Evolutionary conservation across 2,329 filamentous ascomycete species (phyloP), one percentile per base, ranked within the genome.

Genomic region (Coleophoma eucalyptorum): DNA sequence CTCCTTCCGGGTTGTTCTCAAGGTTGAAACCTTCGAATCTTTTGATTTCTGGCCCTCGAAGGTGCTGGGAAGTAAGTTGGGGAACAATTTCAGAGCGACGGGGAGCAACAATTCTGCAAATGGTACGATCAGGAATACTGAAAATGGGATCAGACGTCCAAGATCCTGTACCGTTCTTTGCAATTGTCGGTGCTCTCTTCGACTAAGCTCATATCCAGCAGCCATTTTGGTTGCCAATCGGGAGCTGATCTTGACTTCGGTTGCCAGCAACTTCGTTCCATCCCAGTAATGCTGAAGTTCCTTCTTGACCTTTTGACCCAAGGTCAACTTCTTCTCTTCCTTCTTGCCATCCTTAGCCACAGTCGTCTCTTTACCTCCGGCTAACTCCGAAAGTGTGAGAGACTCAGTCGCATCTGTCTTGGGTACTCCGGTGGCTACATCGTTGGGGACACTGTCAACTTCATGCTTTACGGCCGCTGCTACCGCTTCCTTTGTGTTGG

Each of bases 211-310:
- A 72, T 99, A 99, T 7, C 94, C 94, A 52, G 90, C 92, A 13
- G 92, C 91, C 94, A 99, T 99, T 77, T 97, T 97, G 69, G 97
- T 71, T 5, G 92, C 94, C 58, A 99, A 75, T 56, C 87, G 87
- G 55, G 88, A 90, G 69, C 93, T 97, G 68, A 99, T 99, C 71
- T 78, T 90, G 66, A 97, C 85, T 72, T 99, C 94, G 2, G 90
- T 89, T 19, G 87, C 92, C 59, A 99, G 77, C 63, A 99, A 78
- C 72, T 99, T 99, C 26, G 91, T 97, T 53, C 94, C 94, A 71
- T 99, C 94, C 93, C 94, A 97, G 74, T 99, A 99, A 70, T 99
- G 94, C 55, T 86, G 83, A 13, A 78, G 79, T 71, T 99, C 94
- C 69, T 95, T 92, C 79, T 96, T 99, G 65, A 99, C 85, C 74